Conservation (phyloP, 192 early-diverging fungal genomes). For the Podila epicladia region DNA sequence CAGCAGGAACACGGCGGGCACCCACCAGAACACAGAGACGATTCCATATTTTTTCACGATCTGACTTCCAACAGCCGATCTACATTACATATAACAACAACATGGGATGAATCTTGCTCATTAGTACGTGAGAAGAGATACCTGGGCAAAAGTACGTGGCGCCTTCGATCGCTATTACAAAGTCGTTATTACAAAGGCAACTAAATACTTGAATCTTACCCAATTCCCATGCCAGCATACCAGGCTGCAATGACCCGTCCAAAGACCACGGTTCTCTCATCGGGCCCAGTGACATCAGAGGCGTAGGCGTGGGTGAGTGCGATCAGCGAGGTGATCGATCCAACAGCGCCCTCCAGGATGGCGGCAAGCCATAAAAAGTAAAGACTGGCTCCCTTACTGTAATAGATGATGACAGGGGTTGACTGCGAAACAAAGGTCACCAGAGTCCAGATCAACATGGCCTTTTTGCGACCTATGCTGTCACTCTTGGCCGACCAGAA, state of each 20-base stretch:
- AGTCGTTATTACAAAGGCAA: not conserved
- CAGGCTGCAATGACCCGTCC: constrained; percentile 20
- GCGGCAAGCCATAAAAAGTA: constrained; percentile 19
- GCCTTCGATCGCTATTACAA: not conserved
- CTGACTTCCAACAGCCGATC: constrained; percentile 16
- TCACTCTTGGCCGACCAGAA: constrained; percentile 29
- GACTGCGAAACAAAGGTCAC: not conserved
- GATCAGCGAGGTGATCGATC: constrained; percentile 13
- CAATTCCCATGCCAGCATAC: constrained; percentile 32
- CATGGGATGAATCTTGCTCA: not conserved
- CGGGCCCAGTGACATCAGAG: constrained; percentile 21
- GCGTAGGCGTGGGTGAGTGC: constrained; percentile 31
- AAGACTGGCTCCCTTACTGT: constrained; percentile 21
- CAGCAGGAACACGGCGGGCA: constrained; percentile 1
- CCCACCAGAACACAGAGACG: constrained; percentile 17
- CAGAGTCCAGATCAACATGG: constrained; percentile 18
- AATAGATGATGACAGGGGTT: constrained; percentile 20
- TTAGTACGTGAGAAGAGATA: not conserved
- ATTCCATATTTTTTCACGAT: constrained; percentile 21
- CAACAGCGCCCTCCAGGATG: constrained; percentile 25
- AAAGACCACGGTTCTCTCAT: constrained; percentile 38
- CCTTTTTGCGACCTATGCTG: constrained; percentile 22
- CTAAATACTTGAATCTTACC: constrained; percentile 13
- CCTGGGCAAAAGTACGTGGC: not conserved
- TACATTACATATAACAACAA: not conserved